Conservation (phyloP, 2,329 filamentous ascomycete species). For the Alternaria infectoria region DNA sequence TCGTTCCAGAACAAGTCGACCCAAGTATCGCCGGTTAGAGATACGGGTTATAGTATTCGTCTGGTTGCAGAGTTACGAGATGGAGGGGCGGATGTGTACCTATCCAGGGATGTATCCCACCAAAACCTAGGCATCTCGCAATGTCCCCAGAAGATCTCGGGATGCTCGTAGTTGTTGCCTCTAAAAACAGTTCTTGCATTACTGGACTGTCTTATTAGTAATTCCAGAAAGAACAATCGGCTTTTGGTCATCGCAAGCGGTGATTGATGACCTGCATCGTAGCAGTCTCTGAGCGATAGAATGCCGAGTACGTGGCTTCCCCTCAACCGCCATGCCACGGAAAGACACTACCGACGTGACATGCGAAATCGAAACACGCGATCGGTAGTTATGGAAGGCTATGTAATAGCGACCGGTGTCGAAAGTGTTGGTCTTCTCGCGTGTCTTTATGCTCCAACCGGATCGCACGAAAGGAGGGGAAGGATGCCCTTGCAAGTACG, state of each 20-base stretch:
- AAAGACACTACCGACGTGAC: constrained; percentile 15
- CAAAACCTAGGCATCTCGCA: not conserved
- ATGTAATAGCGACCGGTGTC: constrained; percentile 7
- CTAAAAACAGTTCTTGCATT: not conserved
- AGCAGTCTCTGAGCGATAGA: constrained; percentile 3
- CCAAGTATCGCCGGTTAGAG: constrained; percentile 13
- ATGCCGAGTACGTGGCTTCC: constrained; percentile 33
- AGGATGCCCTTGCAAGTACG: constrained; percentile 15
- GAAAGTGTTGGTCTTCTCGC: constrained; percentile 10
- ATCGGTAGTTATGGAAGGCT: not conserved
- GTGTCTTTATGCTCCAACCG: constrained; percentile 24
- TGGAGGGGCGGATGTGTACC: constrained; percentile 4
- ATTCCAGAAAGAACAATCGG: not conserved
- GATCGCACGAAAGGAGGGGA: constrained; percentile 14
- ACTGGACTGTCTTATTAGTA: not conserved
- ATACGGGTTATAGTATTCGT: constrained; percentile 27
- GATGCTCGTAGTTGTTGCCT: not conserved
- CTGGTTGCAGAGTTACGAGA: constrained; percentile 8
- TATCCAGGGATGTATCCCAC: constrained; percentile 4
- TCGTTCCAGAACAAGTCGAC: constrained; percentile 25
- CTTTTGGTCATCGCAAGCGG: not conserved
- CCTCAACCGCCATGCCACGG: constrained; percentile 28
- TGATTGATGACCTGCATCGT: not conserved
- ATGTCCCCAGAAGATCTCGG: not conserved
- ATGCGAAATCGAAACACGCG: constrained; percentile 1